Conservation (phyloP, 2,329 filamentous ascomycete genomes). For the Beauveria sp. region DNA sequence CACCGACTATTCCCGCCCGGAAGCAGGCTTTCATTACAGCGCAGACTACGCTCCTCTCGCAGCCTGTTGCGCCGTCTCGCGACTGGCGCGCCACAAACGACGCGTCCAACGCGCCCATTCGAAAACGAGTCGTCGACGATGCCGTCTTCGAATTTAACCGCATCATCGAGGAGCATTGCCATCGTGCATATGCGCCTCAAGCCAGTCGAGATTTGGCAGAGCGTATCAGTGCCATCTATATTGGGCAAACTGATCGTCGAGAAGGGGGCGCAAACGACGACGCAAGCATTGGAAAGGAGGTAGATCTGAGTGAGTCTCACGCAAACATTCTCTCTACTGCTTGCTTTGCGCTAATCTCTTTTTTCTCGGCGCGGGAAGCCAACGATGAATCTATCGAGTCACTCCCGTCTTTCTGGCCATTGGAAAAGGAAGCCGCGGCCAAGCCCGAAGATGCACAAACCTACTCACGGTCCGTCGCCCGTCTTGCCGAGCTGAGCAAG, state of each 20-base stretch:
- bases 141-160: constrained; percentile 53
- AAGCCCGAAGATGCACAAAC: constrained; percentile 40
- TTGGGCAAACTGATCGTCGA: constrained; percentile 35
- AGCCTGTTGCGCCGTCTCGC: constrained; percentile 47
- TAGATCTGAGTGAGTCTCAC: constrained; percentile 36
- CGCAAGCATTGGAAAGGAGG: constrained; percentile 28
- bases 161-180: constrained; percentile 55
- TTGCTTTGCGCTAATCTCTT: background rate
- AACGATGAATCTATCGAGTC: constrained; percentile 35
- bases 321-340: background rate
- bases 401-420: constrained; percentile 41
- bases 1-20: constrained; percentile 51
- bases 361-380: constrained; percentile 21
- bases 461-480: constrained; percentile 43
- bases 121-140: constrained; percentile 46
- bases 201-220: constrained; percentile 65
- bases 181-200: constrained; percentile 58
- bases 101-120: constrained; percentile 32
- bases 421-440: constrained; percentile 27
- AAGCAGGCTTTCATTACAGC: constrained; percentile 57
- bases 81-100: constrained; percentile 44
- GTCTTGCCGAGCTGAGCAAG: constrained; percentile 41
- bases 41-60: constrained; percentile 56
- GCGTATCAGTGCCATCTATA: constrained; percentile 62
- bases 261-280: constrained; percentile 28